These are phyloP conservation scores for Platanus orientalis DNA, from an alignment of 164 flowering plant species.

Conservation along the genomic window DNA sequence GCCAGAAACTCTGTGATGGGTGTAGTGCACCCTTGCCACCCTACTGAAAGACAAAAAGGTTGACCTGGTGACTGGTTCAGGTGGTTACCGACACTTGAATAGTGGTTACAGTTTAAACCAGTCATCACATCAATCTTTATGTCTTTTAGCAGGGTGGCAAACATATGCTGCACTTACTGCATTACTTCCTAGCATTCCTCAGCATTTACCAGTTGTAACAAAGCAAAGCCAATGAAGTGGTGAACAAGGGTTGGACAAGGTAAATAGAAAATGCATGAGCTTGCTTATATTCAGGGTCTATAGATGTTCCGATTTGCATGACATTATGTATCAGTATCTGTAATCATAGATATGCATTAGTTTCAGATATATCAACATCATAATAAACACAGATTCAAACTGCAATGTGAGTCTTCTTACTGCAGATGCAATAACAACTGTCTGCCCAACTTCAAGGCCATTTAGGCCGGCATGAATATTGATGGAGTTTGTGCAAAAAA, in stretches of 20 bases:
- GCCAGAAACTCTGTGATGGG: no score
- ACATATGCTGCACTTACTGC: not conserved
- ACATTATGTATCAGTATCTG: conserved; percentile 91
- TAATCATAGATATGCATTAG: conserved; percentile 6
- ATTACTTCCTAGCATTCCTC: not conserved
- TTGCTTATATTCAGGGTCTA: conserved; percentile 71
- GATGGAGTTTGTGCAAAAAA: conserved; percentile 96
- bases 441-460: conserved; percentile 99
- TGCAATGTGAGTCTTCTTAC: conserved; percentile 43
- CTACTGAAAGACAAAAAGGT: no score
- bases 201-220: conserved; percentile 76
- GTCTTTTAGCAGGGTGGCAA: not conserved
- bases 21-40: no score
- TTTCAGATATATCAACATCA: conserved; percentile 9
- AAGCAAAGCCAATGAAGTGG: conserved; percentile 82
- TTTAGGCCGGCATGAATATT: conserved; percentile 98
- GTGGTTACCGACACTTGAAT: not conserved
- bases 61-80: not conserved
- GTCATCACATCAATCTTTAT: not conserved
- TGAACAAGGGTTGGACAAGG: conserved; percentile 80
- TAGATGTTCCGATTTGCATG: conserved; percentile 95
- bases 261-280: conserved; percentile 98
- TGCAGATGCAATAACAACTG: conserved; percentile 85
- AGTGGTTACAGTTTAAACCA: not conserved
- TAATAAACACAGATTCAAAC: conserved; percentile 10